Evolutionary conservation across 805 yeast species (phyloP).

Genomic region (Wickerhamomyces canadensis): DNA sequence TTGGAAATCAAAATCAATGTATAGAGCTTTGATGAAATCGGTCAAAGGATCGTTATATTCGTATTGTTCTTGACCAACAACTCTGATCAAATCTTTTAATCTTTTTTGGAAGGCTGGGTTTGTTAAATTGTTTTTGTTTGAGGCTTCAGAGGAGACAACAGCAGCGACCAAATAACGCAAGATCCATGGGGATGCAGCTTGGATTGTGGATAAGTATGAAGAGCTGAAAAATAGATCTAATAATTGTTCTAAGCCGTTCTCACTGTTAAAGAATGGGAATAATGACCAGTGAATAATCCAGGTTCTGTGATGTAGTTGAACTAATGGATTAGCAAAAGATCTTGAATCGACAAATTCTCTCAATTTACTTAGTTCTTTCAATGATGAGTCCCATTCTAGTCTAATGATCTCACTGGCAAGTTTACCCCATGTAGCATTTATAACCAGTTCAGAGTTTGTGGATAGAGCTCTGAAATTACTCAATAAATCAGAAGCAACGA

Average conservation of each 20-base stretch:
- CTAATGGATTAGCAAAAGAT: slow-evolving; percentile 45
- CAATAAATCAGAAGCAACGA: slow-evolving; percentile 51
- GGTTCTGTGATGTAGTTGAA: slow-evolving; percentile 56
- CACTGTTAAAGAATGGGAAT: slow-evolving; percentile 54
- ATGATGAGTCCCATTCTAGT: slow-evolving; percentile 45
- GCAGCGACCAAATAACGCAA: slow-evolving; percentile 60
- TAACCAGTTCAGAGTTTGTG: slow-evolving; percentile 41
- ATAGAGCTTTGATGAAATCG: slow-evolving; percentile 47
- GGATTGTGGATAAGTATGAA: slow-evolving; percentile 59
- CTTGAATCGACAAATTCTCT: slow-evolving; percentile 56
- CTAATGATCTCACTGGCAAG: slow-evolving; percentile 56
- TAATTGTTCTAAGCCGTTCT: slow-evolving; percentile 46
- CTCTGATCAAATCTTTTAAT: slow-evolving; percentile 51
- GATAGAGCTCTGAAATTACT: slow-evolving; percentile 53
- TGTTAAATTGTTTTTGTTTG: slow-evolving; percentile 22
- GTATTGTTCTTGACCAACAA: slow-evolving; percentile 55
- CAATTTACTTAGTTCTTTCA: slow-evolving; percentile 47
- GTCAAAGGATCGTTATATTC: slow-evolving; percentile 65
- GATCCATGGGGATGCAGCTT: slow-evolving; percentile 70
- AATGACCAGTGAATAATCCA: slow-evolving; percentile 70
- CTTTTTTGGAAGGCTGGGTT: slow-evolving; percentile 41
- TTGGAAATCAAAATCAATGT: slow-evolving; percentile 54
- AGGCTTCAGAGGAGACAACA: slow-evolving; percentile 36
- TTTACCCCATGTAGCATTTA: slow-evolving; percentile 64
- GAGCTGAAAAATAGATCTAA: slow-evolving; percentile 54